Base-by-base conservation (phyloP, 441 rosid species). In the Hura crepitans region DNA sequence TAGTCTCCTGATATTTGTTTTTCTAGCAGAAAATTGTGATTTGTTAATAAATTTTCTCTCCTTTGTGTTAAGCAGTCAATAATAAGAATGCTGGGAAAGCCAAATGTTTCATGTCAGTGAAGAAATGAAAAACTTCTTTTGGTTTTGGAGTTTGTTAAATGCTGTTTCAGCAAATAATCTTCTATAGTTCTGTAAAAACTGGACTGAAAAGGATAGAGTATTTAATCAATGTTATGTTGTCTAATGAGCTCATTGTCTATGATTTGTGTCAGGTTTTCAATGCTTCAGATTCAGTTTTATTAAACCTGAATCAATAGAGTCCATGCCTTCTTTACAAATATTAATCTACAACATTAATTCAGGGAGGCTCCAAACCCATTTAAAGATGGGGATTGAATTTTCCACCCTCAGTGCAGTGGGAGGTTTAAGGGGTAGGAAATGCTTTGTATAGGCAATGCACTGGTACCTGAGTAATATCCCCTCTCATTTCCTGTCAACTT, bases 91-190 rank as follows among this genome's bases (percentile, higher is more conserved):
- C 6, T 22, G n/a, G 67, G 60, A 43, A 50, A 37, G 72, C 27
- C 23, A 25, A 25, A 25, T 22, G 59, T 18, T 55, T 46, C 25
- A 37, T 56, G 37, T 46, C 47, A 61, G 33, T 37, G 22, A 23
- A 62, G 47, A n/a, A 6, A 14, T 71, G 2, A 61, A 71, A 47
- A 45, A 31, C 11, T 70, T 61, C n/a, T 39, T n/a, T 27, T 71
- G n/a, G 25, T 50, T 71, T 71, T 71, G 14, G 12, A 1, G 11
- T 30, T 33, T 43, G 63, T 23, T 47, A 0, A 37, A 51, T 51
- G 27, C 25, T 31, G 7, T 4, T 53, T 8, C 11, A 7, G 39
- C 17, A 39, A 63, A 54, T 20, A 23, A 27, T 55, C 58, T 47
- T 60, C 45, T 10, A 37, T 35, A n/a, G 28, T 17, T 31, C 28